Conservation (phyloP, 1,284 basidiomycete species). For the Cystobasidium slooffiae region DNA sequence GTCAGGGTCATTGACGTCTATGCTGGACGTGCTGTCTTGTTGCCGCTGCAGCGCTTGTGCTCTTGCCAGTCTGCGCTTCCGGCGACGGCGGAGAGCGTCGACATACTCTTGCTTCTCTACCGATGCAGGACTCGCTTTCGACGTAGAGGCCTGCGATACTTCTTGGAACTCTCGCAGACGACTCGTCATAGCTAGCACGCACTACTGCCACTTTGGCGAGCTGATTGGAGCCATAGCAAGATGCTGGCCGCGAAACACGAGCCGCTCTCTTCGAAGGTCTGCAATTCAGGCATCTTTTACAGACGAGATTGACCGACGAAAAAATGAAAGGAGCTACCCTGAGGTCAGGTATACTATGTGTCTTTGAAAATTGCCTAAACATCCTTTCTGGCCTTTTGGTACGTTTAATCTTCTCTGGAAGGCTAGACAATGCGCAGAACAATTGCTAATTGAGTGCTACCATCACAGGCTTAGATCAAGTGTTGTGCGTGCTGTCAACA, state of each 20-base stretch:
- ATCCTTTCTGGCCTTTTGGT: background rate
- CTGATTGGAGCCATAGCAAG: background rate
- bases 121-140: background rate
- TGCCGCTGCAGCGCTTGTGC: slow-evolving; percentile 25
- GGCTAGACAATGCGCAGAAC: no score
- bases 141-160: background rate
- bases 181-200: slow-evolving; percentile 1
- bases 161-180: slow-evolving; percentile 26
- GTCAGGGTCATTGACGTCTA: slow-evolving; percentile 40
- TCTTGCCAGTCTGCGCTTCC: slow-evolving; percentile 15
- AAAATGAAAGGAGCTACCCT: no score
- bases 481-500: no score
- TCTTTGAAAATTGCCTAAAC: background rate
- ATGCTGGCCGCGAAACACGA: no score
- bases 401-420: background rate
- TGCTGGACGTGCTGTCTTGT: background rate
- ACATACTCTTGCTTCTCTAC: slow-evolving; percentile 26
- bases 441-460: no score
- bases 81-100: slow-evolving; percentile 23
- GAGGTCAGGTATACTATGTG: no score
- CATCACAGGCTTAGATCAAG: no score
- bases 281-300: no score
- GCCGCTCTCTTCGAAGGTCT: no score
- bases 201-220: no score
- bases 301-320: no score